phyloP scores from a whole-genome alignment of 345 rosid species.

The Salix caprea region DNA sequence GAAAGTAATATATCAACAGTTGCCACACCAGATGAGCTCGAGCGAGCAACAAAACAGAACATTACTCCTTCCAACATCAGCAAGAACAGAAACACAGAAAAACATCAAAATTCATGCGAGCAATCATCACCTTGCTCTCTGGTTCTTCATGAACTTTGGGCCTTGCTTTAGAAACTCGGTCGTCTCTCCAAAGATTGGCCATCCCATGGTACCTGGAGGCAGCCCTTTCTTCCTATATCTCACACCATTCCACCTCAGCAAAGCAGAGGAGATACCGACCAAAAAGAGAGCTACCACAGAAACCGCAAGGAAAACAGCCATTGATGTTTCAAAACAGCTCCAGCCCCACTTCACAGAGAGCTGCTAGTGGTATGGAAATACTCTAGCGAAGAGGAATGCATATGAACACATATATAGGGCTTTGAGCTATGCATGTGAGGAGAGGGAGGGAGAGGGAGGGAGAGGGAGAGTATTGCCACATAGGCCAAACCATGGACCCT shows the following conservation, averaged over 20 bases:
- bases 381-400: constrained; percentile 13
- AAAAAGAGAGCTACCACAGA: constrained; percentile 19
- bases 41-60: not conserved
- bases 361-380: constrained; percentile 13
- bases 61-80: not conserved
- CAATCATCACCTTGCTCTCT: constrained; percentile 48
- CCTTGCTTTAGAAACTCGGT: constrained; percentile 72
- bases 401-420: constrained; percentile 23
- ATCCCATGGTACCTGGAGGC: constrained; percentile 94
- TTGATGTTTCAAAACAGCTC: constrained; percentile 30
- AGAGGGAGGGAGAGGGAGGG: not conserved
- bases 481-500: constrained; percentile 37
- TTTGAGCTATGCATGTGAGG: not conserved
- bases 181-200: constrained; percentile 86
- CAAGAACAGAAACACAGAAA: not conserved
- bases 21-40: not conserved
- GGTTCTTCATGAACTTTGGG: constrained; percentile 72
- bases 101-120: not conserved
- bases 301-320: constrained; percentile 59
- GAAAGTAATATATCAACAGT: constrained; percentile 8
- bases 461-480: constrained; percentile 13
- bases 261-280: constrained; percentile 47
- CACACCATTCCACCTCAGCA: constrained; percentile 69
- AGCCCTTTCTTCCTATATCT: constrained; percentile 51
- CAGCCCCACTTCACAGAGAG: not conserved